Base-by-base conservation (phyloP, 805 yeast species). In the Wickerhamiella azymoides region DNA sequence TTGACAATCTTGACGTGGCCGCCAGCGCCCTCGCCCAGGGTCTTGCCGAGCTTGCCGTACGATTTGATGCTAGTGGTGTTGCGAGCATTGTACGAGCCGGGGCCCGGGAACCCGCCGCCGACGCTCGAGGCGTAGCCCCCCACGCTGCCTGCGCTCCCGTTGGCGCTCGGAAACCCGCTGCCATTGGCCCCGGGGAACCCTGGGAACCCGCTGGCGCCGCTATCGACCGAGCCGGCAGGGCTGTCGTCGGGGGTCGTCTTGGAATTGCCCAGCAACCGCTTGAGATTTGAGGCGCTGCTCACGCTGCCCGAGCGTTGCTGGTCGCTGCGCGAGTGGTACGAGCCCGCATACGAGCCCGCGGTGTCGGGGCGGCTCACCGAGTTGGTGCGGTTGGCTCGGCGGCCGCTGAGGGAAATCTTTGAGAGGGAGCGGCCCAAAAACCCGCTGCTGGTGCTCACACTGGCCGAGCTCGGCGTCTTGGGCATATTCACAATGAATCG, bases 11-110 rank as follows among this genome's bases (percentile, higher is more conserved):
- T 77, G 28, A 88, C 96, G 13, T 80, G 73, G 3, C 96, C 96
- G 42, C 96, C 96, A 2, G 96, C 96, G 45, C 96, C 96, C 17
- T 92, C 92, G 46, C 96, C 96, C 40, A 88, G 69, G 48, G 76
- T 82, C 50, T 85, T 89, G 45, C 94, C 94, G 46, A 81, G 78
- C 59, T 79, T 82, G 43, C 80, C 75, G 61, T 85, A 86, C 53
- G 86, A 68, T 57, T 80, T 84, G 36, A 81, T 75, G 41, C 56
- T 50, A 9, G 48, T 36, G 10, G 35, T 36, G 16, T 36, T 26
- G 11, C 35, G 40, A 6, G 38, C 24, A 5, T 14, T 32, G 19
- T 32, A 10, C 13, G 46, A 39, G 33, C 47, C 45, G 24, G 30
- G 27, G 24, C 41, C 43, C 7, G 53, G 36, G n/a, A 49, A 24